Conservation (phyloP, 176 grass and related monocot genomes). For the Tillandsia fasciculata region DNA sequence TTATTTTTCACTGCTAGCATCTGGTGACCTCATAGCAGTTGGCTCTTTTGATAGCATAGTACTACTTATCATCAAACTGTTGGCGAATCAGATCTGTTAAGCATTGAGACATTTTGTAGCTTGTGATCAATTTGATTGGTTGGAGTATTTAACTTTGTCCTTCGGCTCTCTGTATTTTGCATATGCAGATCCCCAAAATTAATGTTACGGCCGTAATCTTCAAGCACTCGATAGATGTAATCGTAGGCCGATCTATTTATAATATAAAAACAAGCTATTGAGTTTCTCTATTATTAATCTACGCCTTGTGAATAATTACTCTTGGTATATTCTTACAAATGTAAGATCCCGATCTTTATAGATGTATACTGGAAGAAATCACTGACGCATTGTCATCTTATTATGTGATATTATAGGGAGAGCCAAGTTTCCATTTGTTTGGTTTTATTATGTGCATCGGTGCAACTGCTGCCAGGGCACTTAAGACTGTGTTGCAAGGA, state of each 20-base stretch:
- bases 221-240: no score
- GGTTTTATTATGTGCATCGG: constrained; percentile 58
- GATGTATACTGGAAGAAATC: background rate
- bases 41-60: no score
- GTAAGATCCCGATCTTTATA: background rate
- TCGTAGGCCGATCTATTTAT: no score
- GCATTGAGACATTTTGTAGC: background rate
- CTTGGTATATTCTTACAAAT: background rate
- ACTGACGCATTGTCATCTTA: background rate
- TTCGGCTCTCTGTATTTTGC: background rate
- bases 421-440: constrained; percentile 59
- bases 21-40: no score
- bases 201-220: no score
- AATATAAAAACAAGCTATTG: no score
- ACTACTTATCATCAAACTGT: no score
- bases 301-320: background rate
- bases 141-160: background rate
- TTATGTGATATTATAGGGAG: constrained; percentile 29
- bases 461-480: constrained; percentile 52
- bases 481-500: constrained; percentile 54
- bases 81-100: background rate
- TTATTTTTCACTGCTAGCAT: background rate
- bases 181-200: no score
- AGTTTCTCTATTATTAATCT: no score
- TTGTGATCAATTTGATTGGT: background rate